Conservation (phyloP, 805 yeast species). For the Komagataella pastoris region DNA sequence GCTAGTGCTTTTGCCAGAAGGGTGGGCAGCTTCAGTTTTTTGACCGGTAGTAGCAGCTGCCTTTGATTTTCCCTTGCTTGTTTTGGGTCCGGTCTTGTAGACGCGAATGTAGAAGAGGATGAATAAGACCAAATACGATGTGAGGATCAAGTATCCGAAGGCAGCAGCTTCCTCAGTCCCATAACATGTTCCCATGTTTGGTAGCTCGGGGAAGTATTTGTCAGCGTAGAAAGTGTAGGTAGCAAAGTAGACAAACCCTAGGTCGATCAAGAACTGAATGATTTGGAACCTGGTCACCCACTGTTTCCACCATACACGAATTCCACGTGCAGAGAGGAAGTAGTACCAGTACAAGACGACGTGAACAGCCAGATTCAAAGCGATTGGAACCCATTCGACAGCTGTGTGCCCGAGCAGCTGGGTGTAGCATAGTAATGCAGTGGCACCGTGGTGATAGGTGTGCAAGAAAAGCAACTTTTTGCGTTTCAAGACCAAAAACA, state of each 20-base stretch:
- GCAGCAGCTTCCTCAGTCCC: slow-evolving; percentile 92
- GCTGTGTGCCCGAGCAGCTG: slow-evolving; percentile 85
- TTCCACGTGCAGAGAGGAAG: slow-evolving; percentile 83
- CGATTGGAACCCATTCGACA: slow-evolving; percentile 90
- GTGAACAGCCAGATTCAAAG: slow-evolving; percentile 82
- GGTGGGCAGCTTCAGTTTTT: neutral
- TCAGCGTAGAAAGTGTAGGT: slow-evolving; percentile 81
- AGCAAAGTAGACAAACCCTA: slow-evolving; percentile 85
- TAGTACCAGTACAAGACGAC: slow-evolving; percentile 98
- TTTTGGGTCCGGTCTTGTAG: slow-evolving; percentile 40
- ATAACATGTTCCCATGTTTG: slow-evolving; percentile 74
- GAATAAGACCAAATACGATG: slow-evolving; percentile 81
- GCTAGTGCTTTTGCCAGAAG: neutral
- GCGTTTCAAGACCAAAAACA: slow-evolving; percentile 81
- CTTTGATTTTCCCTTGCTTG: slow-evolving; percentile 9
- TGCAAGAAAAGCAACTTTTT: slow-evolving; percentile 88
- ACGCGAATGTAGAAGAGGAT: slow-evolving; percentile 86
- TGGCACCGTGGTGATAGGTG: slow-evolving; percentile 97
- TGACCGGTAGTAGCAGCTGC: neutral
- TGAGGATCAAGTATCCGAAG: slow-evolving; percentile 77
- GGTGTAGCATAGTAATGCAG: slow-evolving; percentile 87
- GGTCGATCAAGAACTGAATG: slow-evolving; percentile 81
- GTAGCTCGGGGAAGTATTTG: slow-evolving; percentile 49
- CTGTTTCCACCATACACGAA: slow-evolving; percentile 98
- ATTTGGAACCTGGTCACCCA: slow-evolving; percentile 97